Base-by-base conservation (phyloP, 495 filamentous ascomycete species). In the Talaromyces trachyspermus region DNA sequence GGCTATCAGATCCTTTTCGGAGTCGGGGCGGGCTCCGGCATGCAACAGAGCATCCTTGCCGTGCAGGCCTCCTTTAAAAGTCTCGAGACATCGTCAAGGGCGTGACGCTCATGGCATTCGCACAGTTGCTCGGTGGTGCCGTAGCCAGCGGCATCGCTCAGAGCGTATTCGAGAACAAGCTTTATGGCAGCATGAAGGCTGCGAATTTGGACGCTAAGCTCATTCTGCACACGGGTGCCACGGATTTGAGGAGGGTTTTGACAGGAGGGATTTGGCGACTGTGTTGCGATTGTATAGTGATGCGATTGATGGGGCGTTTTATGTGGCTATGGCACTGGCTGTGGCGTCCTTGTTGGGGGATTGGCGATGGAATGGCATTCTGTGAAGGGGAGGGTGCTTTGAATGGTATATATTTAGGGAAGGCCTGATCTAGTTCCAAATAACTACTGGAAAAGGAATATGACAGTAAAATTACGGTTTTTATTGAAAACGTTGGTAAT, bases 91-190 rank as follows among this genome's bases (percentile, higher is more conserved):
- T 89, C 1, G 77, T 86, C 0, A 78, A 71, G 12, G 86, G 80
- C 6, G 84, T 78, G 2, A 73, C 82, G 0, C 53, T 81, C 25
- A 71, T 88, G 15, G 70, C 85, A 42, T 89, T 89, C 59, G 51
- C 71, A n/a, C 84, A 88, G 59, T 83, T 75, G 0, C 68, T 92
- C 2, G 83, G 83, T 19, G 84, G 82, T 8, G 76, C 86, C 0
- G 59, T 92, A 7, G 88, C 89, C 54, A 74, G 91, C 41, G 79
- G 77, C 0, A 81, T 90, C 23, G 81, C 66, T 2, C 83, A 94
- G 57, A 89, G 82, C 41, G 72, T 94, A 26, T 89, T 94, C 59
- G 75, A 76, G 39, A 88, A 86, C 61, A 71, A 78, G 43, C 76
- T 92, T 0, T 51, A 83, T 37, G 58, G 68, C 3, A 15, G 42